Conservation (phyloP, 805 yeast genomes). For the Nakazawaea populi region DNA sequence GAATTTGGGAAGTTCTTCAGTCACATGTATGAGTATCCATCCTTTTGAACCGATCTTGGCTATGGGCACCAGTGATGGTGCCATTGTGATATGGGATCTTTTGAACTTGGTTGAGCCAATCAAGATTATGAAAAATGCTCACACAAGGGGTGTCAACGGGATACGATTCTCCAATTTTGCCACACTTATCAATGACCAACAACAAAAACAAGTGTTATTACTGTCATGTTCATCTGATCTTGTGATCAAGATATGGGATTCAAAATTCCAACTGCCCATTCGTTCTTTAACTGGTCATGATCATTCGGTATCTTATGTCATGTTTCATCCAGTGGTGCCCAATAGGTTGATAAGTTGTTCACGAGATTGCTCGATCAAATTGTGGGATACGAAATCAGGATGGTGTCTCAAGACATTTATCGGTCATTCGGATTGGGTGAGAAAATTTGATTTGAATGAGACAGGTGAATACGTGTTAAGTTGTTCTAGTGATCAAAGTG, state of each 20-base stretch:
- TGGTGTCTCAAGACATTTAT: conserved; percentile 58
- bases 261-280: conserved; percentile 40
- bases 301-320: conserved; percentile 68
- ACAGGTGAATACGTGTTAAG: conserved; percentile 58
- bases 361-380: conserved; percentile 52
- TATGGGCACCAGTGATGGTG: conserved; percentile 69
- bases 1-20: conserved; percentile 50
- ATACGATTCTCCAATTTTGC: conserved; percentile 48
- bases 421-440: conserved; percentile 89
- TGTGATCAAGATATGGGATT: conserved; percentile 68
- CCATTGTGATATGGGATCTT: conserved; percentile 66
- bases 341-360: conserved; percentile 53
- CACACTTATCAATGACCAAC: conserved; percentile 5
- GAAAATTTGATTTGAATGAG: conserved; percentile 46
- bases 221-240: conserved; percentile 51
- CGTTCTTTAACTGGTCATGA: conserved; percentile 80
- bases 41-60: conserved; percentile 64
- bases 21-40: conserved; percentile 65
- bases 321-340: conserved; percentile 42
- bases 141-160: conserved; percentile 61
- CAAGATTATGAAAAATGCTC: conserved; percentile 58
- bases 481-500: conserved; percentile 75
- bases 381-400: conserved; percentile 68
- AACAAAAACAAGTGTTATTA: conserved; percentile 24
- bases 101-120: conserved; percentile 57